A percentile compares a stretch with the other conserved stretches of the same genome.
phyloP scores from a whole-genome alignment of 441 rosid genomes.

The Aleurites moluccanus region DNA sequence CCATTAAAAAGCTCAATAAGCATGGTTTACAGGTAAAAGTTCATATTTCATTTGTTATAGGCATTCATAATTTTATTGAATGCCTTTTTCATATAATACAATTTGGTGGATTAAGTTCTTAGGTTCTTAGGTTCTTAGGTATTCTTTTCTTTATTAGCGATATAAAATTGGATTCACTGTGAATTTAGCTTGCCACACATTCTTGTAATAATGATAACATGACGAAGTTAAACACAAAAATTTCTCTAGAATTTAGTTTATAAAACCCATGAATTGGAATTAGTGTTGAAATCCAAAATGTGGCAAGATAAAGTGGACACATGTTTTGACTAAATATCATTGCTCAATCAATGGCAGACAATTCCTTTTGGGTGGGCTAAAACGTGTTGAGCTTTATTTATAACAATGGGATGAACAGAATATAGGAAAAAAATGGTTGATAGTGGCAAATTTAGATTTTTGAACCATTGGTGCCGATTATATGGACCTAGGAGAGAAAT shows the following conservation, averaged over 20 bases:
- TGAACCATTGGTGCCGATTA: background rate
- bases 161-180: background rate
- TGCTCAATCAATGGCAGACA: background rate
- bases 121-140: no score
- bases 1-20: constrained; percentile 59
- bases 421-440: background rate
- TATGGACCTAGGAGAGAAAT: background rate
- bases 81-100: background rate
- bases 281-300: background rate
- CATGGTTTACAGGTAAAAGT: constrained; percentile 52
- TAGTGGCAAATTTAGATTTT: background rate
- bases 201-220: background rate
- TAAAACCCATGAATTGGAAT: background rate
- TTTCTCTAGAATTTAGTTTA: background rate
- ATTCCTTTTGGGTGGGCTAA: background rate
- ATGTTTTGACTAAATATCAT: background rate
- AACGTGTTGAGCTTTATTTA: no score
- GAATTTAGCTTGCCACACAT: background rate
- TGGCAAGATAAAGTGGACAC: background rate
- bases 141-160: background rate
- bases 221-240: background rate
- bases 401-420: background rate
- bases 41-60: background rate
- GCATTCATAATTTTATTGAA: background rate
- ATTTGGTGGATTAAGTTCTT: background rate